Percentiles rank a stretch among this genome's conserved stretches.
phyloP scores from a whole-genome alignment of 1,284 basidiomycete species.

The Peniophora sp. region DNA sequence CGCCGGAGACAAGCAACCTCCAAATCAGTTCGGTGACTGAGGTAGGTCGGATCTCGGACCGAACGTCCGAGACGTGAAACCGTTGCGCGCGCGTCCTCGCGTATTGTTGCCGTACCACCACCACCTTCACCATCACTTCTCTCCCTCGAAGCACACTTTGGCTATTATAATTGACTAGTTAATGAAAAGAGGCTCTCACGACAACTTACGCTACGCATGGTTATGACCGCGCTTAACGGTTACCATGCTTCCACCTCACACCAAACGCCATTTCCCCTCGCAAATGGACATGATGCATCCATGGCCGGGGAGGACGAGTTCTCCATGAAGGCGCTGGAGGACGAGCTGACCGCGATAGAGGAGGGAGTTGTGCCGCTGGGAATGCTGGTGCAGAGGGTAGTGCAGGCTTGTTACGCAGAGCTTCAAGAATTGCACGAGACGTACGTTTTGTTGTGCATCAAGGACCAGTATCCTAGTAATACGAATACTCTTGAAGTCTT shows the following conservation, averaged over 20 bases:
- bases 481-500: neutral
- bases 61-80: neutral
- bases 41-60: neutral
- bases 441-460: constrained; percentile 33
- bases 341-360: constrained; percentile 67
- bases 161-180: neutral
- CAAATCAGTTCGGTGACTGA: neutral
- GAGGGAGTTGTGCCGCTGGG: constrained; percentile 71
- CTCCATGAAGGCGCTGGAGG: constrained; percentile 38
- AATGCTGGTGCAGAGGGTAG: constrained; percentile 68
- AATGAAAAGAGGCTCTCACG: neutral
- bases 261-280: constrained; percentile 10
- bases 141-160: neutral
- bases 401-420: constrained; percentile 78
- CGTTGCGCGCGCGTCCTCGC: neutral
- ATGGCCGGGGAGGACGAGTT: neutral
- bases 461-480: neutral
- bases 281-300: neutral
- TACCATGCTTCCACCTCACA: constrained; percentile 27
- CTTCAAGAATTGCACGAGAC: constrained; percentile 81
- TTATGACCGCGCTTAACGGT: constrained; percentile 14
- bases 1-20: neutral
- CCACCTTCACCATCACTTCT: neutral
- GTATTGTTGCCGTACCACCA: neutral
- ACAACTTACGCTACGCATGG: neutral